phyloP scores from a whole-genome alignment of 2,329 filamentous ascomycete genomes.

The Nemania serpens region DNA sequence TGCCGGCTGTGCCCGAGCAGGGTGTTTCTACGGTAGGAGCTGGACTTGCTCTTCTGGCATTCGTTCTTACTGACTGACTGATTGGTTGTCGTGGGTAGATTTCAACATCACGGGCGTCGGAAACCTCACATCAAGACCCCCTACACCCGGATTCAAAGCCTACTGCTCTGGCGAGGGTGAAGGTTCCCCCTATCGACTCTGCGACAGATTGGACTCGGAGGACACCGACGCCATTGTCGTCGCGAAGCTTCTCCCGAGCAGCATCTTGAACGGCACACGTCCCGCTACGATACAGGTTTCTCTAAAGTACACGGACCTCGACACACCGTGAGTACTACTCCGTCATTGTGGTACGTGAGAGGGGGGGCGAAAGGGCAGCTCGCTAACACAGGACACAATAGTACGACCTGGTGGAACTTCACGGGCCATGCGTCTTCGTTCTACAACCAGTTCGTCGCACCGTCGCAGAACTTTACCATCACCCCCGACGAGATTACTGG shows the following conservation, averaged over 20 bases:
- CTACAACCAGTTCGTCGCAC: constrained; percentile 37
- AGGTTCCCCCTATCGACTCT: constrained; percentile 37
- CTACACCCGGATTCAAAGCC: constrained; percentile 41
- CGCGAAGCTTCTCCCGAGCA: constrained; percentile 39
- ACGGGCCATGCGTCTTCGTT: constrained; percentile 37
- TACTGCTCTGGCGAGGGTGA: constrained; percentile 39
- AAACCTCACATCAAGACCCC: constrained; percentile 32
- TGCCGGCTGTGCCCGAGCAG: constrained; percentile 23
- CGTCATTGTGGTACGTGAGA: constrained; percentile 11
- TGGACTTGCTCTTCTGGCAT: not conserved
- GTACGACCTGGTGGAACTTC: constrained; percentile 42
- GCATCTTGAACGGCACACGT: constrained; percentile 25
- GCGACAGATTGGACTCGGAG: constrained; percentile 32
- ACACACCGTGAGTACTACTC: constrained; percentile 31
- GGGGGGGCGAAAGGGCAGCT: not conserved
- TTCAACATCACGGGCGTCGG: constrained; percentile 41
- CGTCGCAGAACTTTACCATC: constrained; percentile 39
- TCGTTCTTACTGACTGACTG: not conserved
- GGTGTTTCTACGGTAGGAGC: constrained; percentile 37
- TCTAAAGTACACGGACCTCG: constrained; percentile 38
- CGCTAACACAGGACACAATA: constrained; percentile 25
- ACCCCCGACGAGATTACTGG: constrained; percentile 37
- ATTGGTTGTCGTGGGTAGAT: constrained; percentile 27
- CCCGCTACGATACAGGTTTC: constrained; percentile 41
- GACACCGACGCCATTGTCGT: constrained; percentile 35